Evolutionary conservation across 768 basidiomycete genomes (phyloP).

Genomic region (Boletus rufocinnamomeus): DNA sequence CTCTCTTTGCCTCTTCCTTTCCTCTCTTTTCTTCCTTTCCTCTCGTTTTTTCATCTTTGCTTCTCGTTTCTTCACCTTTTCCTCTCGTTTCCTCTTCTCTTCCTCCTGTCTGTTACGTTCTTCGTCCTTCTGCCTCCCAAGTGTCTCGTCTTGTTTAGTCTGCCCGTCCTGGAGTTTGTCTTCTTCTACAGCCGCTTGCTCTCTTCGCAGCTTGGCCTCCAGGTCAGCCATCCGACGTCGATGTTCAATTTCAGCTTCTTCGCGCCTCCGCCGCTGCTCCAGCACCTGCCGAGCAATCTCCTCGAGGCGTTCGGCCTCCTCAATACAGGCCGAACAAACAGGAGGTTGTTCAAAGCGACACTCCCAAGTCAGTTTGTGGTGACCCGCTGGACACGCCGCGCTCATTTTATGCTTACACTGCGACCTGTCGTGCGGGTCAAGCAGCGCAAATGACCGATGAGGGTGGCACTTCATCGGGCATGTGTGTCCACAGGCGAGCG

Average conservation of each 20-base stretch:
- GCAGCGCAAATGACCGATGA: neutral
- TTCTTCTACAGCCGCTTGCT: conserved; percentile 12
- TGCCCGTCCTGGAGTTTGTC: conserved; percentile 9
- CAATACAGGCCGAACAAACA: conserved; percentile 47
- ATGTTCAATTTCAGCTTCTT: conserved; percentile 46
- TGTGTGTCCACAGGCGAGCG: conserved; percentile 36
- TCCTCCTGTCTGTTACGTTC: neutral
- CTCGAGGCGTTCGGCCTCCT: conserved; percentile 39
- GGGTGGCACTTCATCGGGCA: conserved; percentile 48
- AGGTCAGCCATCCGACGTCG: conserved; percentile 42
- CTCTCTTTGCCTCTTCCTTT: neutral
- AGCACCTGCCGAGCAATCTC: conserved; percentile 40
- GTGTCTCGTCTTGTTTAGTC: conserved; percentile 43
- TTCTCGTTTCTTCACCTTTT: neutral
- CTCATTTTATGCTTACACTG: conserved; percentile 41
- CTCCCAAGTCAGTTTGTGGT: conserved; percentile 44
- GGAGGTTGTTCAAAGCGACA: conserved; percentile 43
- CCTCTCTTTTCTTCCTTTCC: neutral
- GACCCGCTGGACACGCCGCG: conserved; percentile 41
- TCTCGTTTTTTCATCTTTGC: conserved; percentile 28
- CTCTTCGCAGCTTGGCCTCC: conserved; percentile 36
- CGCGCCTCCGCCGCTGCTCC: conserved; percentile 41
- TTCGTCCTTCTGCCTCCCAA: conserved; percentile 11
- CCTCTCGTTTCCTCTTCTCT: no score
- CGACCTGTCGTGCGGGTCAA: conserved; percentile 28